Conservation (phyloP, 1,284 basidiomycete genomes). For the Moniliella sp. region DNA sequence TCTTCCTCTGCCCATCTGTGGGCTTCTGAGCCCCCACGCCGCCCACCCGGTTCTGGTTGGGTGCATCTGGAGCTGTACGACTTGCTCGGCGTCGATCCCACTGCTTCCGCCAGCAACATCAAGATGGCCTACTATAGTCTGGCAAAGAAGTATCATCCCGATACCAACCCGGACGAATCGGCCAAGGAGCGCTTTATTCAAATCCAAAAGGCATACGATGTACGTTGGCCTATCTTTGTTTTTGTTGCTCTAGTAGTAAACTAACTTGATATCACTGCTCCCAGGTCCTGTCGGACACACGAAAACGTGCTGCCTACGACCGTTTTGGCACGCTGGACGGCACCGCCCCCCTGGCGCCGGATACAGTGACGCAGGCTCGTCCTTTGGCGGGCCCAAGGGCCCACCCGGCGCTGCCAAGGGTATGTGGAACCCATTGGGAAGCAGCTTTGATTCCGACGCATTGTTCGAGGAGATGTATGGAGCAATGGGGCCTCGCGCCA, state of each 20-base stretch:
- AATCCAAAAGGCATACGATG: slow-evolving; percentile 91
- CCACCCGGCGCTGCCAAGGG: slow-evolving; percentile 14
- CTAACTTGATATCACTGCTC: too few relatives aligned
- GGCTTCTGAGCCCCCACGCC: too few relatives aligned
- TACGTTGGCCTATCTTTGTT: too few relatives aligned
- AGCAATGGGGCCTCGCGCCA: too few relatives aligned
- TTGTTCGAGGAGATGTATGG: too few relatives aligned
- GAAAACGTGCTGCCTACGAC: slow-evolving; percentile 78
- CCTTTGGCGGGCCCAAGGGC: slow-evolving; percentile 36
- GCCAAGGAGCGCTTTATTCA: slow-evolving; percentile 85
- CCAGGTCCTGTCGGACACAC: slow-evolving; percentile 81
- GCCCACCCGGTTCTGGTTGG: too few relatives aligned
- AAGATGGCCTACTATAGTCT: slow-evolving; percentile 92
- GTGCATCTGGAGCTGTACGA: slow-evolving; percentile 81
- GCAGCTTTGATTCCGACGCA: slow-evolving; percentile 54
- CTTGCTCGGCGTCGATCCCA: slow-evolving; percentile 64
- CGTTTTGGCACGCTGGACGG: slow-evolving; percentile 78
- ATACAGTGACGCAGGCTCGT: slow-evolving; percentile 45
- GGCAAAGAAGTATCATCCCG: slow-evolving; percentile 91
- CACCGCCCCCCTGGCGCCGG: slow-evolving; percentile 41
- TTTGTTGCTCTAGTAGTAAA: too few relatives aligned
- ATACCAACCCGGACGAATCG: slow-evolving; percentile 75
- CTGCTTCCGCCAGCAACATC: slow-evolving; percentile 66
- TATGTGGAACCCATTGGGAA: slow-evolving; percentile 47
- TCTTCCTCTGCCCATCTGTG: too few relatives aligned